Evolutionary conservation across 768 basidiomycete genomes (phyloP), one percentile per base, ranked within the genome.

Genomic region (Mycena metata): DNA sequence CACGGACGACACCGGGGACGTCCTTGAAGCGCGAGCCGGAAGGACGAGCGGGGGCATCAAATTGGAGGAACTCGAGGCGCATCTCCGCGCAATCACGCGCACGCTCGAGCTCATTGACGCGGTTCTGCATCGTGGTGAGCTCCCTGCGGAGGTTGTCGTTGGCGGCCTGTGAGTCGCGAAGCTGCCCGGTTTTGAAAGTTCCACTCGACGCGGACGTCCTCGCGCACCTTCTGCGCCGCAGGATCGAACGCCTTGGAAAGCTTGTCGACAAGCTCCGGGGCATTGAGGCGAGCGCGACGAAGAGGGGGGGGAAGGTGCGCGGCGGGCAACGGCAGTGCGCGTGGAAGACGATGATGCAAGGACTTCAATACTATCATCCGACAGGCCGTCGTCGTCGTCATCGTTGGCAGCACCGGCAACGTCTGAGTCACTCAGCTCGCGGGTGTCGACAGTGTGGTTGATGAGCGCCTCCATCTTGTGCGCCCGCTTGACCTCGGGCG

Each of bases 221-320:
- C 35, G 9, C 35, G 33, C 2, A 9, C 3, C 19, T 54, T 19
- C 17, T 16, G 16, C 2, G 21, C 52, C 35, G 17, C 10, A 4
- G 35, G 52, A 36, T 54, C n/a, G 11, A 54, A 54, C 5, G 52
- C 52, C 35, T 54, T 54, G 2, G 52, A 33, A 19, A 54, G 33
- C 35, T n/a, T 17, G 35, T 54, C 35, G 52, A 54, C n/a, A 12
- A 54, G 35, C 6, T 54, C 52, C 12, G 35, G 52, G 19, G 52
- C 52, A 36, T 36, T 54, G 17, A 54, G 33, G 13, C n/a, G 19
- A n/a, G 19, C 33, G n/a, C 35, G 10, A 16, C 3, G n/a, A 1
- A 33, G 47, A 49, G 47, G 21, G 47, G 47, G 35, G 47, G 36
- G 19, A 35, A 10, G 52, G 19, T 19, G 52, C 52, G 35, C 52